These are phyloP conservation scores for Puccinia triticina DNA, from an alignment of 1,284 basidiomycete species.

Conservation along the genomic window DNA sequence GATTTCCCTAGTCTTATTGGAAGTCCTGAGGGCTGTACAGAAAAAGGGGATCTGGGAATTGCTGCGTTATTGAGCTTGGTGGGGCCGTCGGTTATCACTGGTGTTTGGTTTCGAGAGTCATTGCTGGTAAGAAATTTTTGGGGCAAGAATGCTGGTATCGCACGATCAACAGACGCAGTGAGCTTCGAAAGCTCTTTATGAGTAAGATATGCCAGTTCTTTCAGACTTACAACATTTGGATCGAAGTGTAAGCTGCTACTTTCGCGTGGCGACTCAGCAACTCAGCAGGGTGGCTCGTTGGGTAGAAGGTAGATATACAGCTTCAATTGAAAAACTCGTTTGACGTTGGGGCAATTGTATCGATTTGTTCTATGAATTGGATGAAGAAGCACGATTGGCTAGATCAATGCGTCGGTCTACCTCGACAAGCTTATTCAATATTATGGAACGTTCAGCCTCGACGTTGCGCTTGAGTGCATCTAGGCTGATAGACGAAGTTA, in stretches of 20 bases:
- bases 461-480: constrained; percentile 38
- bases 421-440: constrained; percentile 44
- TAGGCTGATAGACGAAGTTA: not conserved
- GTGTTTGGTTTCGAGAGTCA: no score
- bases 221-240: not conserved
- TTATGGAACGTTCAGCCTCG: constrained; percentile 45
- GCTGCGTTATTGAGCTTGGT: no score
- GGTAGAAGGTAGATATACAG: not conserved
- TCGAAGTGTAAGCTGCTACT: not conserved
- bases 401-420: constrained; percentile 32
- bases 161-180: no score
- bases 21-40: no score
- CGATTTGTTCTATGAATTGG: not conserved
- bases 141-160: no score
- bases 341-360: not conserved
- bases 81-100: no score
- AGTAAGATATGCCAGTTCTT: not conserved
- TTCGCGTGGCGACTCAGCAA: not conserved
- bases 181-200: not conserved
- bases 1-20: no score
- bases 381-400: constrained; percentile 4
- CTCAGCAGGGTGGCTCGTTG: not conserved
- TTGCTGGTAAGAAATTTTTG: no score
- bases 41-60: no score
- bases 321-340: not conserved